phyloP scores from a whole-genome alignment of 352 stramenopile species.

The Phytopythium litorale region DNA sequence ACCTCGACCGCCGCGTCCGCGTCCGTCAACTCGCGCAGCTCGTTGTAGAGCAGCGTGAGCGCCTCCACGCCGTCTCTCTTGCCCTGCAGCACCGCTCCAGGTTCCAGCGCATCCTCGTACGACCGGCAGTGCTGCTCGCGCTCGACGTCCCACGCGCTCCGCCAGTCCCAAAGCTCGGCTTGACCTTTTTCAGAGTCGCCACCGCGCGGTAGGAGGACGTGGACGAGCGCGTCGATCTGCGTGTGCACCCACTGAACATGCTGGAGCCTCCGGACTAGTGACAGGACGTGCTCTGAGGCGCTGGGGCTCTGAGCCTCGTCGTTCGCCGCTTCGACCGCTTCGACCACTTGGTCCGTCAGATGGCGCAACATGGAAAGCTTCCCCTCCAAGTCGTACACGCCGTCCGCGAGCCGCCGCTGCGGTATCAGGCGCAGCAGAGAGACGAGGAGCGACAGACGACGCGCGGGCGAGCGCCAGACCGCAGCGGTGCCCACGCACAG shows the following conservation, averaged over 20 bases:
- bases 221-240: conserved; percentile 18
- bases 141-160: conserved; percentile 15
- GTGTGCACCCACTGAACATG: conserved; percentile 23
- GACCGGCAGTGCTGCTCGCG: conserved; percentile 11
- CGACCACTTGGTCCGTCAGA: not conserved
- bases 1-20: not conserved
- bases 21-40: conserved; percentile 11
- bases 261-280: conserved; percentile 9
- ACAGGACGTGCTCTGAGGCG: conserved; percentile 5
- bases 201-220: not conserved
- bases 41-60: conserved; percentile 14
- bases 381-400: not conserved
- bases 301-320: not conserved
- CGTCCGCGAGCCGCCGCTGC: not conserved
- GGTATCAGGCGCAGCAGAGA: not conserved
- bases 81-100: not conserved
- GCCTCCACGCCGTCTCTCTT: conserved; percentile 11
- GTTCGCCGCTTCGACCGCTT: not conserved
- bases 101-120: not conserved
- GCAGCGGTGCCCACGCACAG: not conserved
- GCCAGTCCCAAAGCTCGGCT: not conserved
- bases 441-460: not conserved
- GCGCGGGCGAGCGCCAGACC: not conserved
- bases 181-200: too few relatives aligned
- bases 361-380: not conserved